Conservation (phyloP, 139 green algal genomes). For the Chloropicon primus region DNA sequence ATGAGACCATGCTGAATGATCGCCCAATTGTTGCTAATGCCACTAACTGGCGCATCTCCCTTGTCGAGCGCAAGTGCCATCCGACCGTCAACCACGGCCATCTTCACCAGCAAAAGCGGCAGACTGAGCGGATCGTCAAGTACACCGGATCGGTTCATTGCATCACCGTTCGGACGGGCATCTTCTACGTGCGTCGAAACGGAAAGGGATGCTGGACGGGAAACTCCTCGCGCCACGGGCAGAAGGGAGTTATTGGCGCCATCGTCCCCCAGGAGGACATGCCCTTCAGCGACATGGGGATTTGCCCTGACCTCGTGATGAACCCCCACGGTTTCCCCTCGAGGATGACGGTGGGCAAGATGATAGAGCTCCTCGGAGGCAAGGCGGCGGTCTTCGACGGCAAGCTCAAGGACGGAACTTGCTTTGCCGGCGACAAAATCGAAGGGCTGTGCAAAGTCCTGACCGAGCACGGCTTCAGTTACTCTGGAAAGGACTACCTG, state of each 20-base stretch:
- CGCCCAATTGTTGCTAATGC: too few species aligned
- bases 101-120: too few species aligned
- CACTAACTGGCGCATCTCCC: too few species aligned
- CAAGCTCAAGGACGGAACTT: constrained; percentile 70
- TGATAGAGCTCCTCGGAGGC: constrained; percentile 89
- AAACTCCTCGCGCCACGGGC: constrained; percentile 13
- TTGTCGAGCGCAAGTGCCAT: too few species aligned
- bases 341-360: constrained; percentile 72
- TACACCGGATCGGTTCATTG: too few species aligned
- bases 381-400: constrained; percentile 68
- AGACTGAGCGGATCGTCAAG: too few species aligned
- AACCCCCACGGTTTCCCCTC: constrained; percentile 69
- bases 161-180: too few species aligned
- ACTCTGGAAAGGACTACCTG: constrained; percentile 68
- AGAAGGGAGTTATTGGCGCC: constrained; percentile 88
- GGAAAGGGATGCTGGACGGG: too few species aligned
- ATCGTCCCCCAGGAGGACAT: constrained; percentile 86
- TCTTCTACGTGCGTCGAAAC: too few species aligned
- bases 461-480: constrained; percentile 71
- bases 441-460: constrained; percentile 56
- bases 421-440: constrained; percentile 78
- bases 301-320: constrained; percentile 82
- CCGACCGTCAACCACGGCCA: too few species aligned
- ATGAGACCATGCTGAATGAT: too few species aligned
- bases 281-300: constrained; percentile 73